phyloP scores from a whole-genome alignment of 257 asterid genomes.

The Petunia axillaris region DNA sequence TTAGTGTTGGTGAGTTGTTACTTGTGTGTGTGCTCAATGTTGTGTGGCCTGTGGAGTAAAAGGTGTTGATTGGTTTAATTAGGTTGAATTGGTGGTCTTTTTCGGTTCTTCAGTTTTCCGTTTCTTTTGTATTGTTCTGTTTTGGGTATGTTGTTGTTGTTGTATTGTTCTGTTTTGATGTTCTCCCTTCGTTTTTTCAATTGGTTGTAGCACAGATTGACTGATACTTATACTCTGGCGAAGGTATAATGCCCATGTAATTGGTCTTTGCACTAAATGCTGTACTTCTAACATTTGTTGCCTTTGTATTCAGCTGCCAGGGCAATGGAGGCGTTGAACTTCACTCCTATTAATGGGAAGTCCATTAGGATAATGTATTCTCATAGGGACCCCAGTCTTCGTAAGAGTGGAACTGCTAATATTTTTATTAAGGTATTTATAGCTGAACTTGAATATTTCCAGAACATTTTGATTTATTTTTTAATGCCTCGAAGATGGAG shows the following conservation, averaged over 20 bases:
- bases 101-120: neutral
- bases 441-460: neutral
- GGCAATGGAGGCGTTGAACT: constrained; percentile 74
- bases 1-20: neutral
- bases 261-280: too few species aligned
- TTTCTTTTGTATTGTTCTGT: too few species aligned
- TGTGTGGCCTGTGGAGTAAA: neutral
- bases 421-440: constrained; percentile 68
- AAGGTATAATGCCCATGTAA: neutral
- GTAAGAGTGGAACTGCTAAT: constrained; percentile 75
- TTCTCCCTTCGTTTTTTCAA: neutral
- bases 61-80: neutral
- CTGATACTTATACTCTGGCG: neutral
- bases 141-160: too few species aligned
- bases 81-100: neutral
- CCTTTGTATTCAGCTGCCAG: constrained; percentile 56
- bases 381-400: constrained; percentile 73
- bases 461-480: neutral
- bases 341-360: constrained; percentile 69
- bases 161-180: neutral
- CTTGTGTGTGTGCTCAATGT: neutral
- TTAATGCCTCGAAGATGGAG: neutral
- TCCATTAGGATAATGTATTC: constrained; percentile 72
- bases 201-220: neutral
- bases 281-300: neutral